These are phyloP conservation scores for Emericellopsis atlantica DNA, from an alignment of 2,329 filamentous ascomycete genomes.

Conservation along the genomic window DNA sequence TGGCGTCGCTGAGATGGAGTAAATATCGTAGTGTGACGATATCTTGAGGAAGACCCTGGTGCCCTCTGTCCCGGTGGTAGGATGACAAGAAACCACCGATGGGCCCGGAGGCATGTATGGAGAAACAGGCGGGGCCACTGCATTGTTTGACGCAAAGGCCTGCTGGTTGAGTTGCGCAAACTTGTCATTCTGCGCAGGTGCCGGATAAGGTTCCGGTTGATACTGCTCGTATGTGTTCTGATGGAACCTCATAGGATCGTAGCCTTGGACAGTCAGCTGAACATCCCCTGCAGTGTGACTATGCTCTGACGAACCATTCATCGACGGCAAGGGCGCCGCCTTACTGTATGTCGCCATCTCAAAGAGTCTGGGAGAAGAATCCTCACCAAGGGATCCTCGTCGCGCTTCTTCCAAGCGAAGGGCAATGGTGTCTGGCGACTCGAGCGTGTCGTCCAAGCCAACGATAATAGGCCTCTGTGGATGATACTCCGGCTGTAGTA, in stretches of 20 bases:
- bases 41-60: conserved; percentile 64
- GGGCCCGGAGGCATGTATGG: conserved; percentile 51
- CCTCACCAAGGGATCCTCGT: conserved; percentile 40
- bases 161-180: conserved; percentile 40
- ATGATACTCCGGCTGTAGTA: conserved; percentile 35
- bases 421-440: conserved; percentile 43
- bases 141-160: conserved; percentile 47
- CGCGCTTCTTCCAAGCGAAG: conserved; percentile 44
- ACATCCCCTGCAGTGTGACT: not conserved
- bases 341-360: conserved; percentile 55
- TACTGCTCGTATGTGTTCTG: conserved; percentile 43
- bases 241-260: conserved; percentile 48
- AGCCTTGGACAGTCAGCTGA: conserved; percentile 24
- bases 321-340: conserved; percentile 46
- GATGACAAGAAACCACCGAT: conserved; percentile 58
- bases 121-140: conserved; percentile 50
- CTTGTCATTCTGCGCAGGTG: conserved; percentile 33
- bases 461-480: conserved; percentile 44
- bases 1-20: conserved; percentile 38
- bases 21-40: conserved; percentile 61
- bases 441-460: conserved; percentile 38
- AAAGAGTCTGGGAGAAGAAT: conserved; percentile 32
- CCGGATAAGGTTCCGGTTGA: conserved; percentile 29
- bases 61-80: conserved; percentile 53
- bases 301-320: conserved; percentile 59